Percentiles rank a stretch among this genome's conserved stretches.
Conservation (phyloP, 2,329 filamentous ascomycete species). For the Pseudogymnoascus sp. region DNA sequence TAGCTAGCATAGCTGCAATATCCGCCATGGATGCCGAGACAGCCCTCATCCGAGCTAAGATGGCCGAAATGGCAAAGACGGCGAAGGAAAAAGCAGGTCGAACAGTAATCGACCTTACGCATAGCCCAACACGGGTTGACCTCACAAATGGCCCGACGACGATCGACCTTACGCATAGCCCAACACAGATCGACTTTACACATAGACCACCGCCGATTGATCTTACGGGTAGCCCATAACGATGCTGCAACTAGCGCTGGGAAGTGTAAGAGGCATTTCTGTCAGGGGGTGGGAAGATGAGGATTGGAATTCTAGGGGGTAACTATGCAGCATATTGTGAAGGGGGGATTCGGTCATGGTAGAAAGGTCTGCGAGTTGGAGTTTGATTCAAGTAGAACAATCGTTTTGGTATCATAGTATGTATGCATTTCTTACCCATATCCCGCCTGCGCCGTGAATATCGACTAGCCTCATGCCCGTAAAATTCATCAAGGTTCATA, state of each 20-base stretch:
- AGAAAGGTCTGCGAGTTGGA: neutral
- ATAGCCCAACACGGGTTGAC: neutral
- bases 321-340: neutral
- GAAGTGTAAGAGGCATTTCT: neutral
- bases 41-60: neutral
- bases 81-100: neutral
- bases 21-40: neutral
- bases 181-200: neutral
- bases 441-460: neutral
- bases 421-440: constrained; percentile 8
- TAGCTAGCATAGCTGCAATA: neutral
- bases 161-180: neutral
- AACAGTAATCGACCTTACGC: neutral
- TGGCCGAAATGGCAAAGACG: neutral
- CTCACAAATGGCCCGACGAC: neutral
- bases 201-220: neutral
- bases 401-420: constrained; percentile 7
- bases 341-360: neutral
- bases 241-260: neutral
- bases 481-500: constrained; percentile 5
- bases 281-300: neutral
- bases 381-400: neutral
- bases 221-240: neutral
- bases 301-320: neutral
- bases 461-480: neutral